Evolutionary conservation across 352 stramenopile species (phyloP), one percentile per base, ranked within the genome.

Genomic region (Phytophthora ohioensis): DNA sequence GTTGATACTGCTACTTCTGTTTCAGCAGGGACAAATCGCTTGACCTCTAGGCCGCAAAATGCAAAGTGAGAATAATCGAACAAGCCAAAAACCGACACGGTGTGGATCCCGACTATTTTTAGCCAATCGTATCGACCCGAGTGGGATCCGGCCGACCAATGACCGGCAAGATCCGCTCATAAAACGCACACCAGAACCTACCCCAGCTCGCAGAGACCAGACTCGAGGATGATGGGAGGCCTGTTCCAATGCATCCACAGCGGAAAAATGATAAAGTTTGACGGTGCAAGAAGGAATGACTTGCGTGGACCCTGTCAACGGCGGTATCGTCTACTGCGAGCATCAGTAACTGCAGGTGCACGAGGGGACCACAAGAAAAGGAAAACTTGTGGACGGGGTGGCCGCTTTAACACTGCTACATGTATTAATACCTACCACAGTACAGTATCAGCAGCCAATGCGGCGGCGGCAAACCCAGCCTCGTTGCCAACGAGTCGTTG

Each of bases 61-160:
- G 6, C 59, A 64, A 78, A 78, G 47, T 78, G 69, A 76, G 62
- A 62, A 67, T 27, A 56, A 58, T 60, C 42, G 51, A 69, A 59
- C 35, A 31, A 36, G 9, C 7, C 36, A 63, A 69, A 2, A 63
- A 69, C 38, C 55, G 53, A 58, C 53, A 72, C 42, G 38, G 27
- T 13, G n/a, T 58, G 57, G 62, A 75, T 60, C 51, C 45, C 2
- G 5, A 4, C 12, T 69, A 71, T 68, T 73, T 76, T 67, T 67
- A 78, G 31, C 71, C 71, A 78, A 75, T 78, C 34, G 35, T 30
- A 15, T 58, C 10, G 27, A 55, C 41, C n/a, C 5, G 45, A 48
- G 46, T 35, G 41, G 48, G 38, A 39, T 35, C 7, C 32, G 5
- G 4, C 9, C 36, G 32, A 15, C 54, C 46, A 64, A 36, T 57